These are phyloP conservation scores for Trapa bicornis DNA, from an alignment of 345 rosid genomes.

Conservation along the genomic window DNA sequence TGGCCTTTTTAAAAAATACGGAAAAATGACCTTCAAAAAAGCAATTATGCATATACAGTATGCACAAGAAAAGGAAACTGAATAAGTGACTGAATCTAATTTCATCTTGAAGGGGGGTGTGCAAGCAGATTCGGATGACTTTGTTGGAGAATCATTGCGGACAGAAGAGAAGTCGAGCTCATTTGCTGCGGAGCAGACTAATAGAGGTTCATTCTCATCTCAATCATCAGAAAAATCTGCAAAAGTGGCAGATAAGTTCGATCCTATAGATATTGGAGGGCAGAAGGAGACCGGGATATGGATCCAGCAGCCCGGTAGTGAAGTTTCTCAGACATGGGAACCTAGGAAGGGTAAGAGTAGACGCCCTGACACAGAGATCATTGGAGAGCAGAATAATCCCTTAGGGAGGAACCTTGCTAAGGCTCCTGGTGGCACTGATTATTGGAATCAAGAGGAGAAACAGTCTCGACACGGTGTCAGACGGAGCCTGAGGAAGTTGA, in stretches of 20 bases:
- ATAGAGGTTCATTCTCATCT: conserved; percentile 39
- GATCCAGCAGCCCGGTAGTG: conserved; percentile 84
- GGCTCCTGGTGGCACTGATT: conserved; percentile 16
- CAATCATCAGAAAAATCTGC: conserved; percentile 33
- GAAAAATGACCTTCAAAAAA: background rate
- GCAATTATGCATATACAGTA: background rate
- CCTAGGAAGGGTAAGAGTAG: conserved; percentile 72
- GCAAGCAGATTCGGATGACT: conserved; percentile 25
- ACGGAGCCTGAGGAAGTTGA: conserved; percentile 40
- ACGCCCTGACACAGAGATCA: conserved; percentile 34
- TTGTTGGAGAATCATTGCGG: conserved; percentile 7
- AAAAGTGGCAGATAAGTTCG: conserved; percentile 39
- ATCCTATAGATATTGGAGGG: conserved; percentile 75
- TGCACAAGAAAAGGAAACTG: background rate
- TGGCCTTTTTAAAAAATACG: background rate
- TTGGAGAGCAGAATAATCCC: conserved; percentile 24
- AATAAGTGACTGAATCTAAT: background rate
- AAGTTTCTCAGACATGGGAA: conserved; percentile 65
- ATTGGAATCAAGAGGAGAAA: conserved; percentile 40
- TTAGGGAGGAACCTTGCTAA: conserved; percentile 4
- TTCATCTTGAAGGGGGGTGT: background rate
- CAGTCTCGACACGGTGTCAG: conserved; percentile 18
- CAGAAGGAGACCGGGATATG: conserved; percentile 64
- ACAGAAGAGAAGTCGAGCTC: conserved; percentile 23
- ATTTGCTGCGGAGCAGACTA: conserved; percentile 19